phyloP scores from a whole-genome alignment of 1,139 yeast species.

The Zygoascus meyerae region DNA sequence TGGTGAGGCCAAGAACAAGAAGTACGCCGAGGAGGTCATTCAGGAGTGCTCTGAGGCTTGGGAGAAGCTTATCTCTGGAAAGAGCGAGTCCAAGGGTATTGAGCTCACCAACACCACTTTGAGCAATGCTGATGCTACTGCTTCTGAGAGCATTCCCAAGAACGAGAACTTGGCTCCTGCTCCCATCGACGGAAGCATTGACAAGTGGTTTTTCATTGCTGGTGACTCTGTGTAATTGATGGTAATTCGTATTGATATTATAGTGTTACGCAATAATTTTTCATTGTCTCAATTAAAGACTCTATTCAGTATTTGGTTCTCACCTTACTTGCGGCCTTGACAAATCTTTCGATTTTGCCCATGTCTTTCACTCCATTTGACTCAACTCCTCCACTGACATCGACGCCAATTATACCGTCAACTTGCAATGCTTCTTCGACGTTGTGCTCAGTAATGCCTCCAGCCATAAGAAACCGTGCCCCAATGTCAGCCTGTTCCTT shows the following conservation, averaged over 20 bases:
- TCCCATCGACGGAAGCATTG: conserved; percentile 92
- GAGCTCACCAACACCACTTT: conserved; percentile 72
- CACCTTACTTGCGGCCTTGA: conserved; percentile 42
- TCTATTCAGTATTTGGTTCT: neutral
- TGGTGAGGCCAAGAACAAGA: conserved; percentile 69
- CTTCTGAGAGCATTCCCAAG: conserved; percentile 47
- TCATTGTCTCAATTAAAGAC: neutral
- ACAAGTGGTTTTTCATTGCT: conserved; percentile 98
- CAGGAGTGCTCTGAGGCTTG: conserved; percentile 69
- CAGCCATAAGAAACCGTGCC: conserved; percentile 69
- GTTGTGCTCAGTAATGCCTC: conserved; percentile 78
- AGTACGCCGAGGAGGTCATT: conserved; percentile 66
- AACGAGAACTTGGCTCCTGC: conserved; percentile 66
- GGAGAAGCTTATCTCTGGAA: conserved; percentile 54
- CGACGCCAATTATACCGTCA: conserved; percentile 71
- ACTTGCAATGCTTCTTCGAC: conserved; percentile 47
- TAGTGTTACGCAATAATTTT: neutral
- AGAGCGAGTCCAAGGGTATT: conserved; percentile 40
- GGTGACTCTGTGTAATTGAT: conserved; percentile 43
- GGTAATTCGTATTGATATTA: neutral
- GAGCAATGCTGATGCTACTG: conserved; percentile 34
- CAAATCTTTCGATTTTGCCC: conserved; percentile 52
- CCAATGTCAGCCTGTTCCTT: conserved; percentile 36
- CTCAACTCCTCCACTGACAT: conserved; percentile 95
- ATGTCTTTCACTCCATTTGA: conserved; percentile 66